Conservation (phyloP, 352 stramenopile species). For the Chrysophaeum taylorii region DNA sequence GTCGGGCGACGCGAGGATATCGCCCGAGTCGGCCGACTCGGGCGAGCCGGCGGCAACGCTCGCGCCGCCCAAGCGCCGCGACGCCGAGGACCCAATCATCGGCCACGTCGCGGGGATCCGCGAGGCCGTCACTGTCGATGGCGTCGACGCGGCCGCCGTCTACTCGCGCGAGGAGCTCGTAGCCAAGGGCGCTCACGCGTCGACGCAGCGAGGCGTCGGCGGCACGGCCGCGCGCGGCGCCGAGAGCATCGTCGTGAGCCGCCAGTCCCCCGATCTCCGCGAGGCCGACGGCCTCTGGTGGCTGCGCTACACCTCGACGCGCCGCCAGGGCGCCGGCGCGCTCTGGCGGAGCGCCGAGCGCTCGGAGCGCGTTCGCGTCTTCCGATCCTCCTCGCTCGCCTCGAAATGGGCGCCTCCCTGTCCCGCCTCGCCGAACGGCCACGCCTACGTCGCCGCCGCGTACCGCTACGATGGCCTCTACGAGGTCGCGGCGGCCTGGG, state of each 20-base stretch:
- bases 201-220: slow-evolving; percentile 31
- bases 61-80: not conserved
- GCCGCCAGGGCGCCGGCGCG: slow-evolving; percentile 14
- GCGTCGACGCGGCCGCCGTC: not conserved
- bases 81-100: not conserved
- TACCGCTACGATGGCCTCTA: slow-evolving; percentile 28
- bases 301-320: slow-evolving; percentile 19
- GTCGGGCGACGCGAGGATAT: not conserved
- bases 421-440: not conserved
- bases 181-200: slow-evolving; percentile 20
- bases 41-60: not conserved
- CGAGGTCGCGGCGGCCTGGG: slow-evolving; percentile 3
- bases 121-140: too few species aligned
- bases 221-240: slow-evolving; percentile 30
- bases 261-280: slow-evolving; percentile 21
- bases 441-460: not conserved
- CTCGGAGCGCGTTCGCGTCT: slow-evolving; percentile 18
- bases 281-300: slow-evolving; percentile 30
- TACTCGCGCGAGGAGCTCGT: slow-evolving; percentile 26
- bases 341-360: not conserved
- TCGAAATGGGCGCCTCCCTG: not conserved
- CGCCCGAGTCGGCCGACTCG: not conserved
- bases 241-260: slow-evolving; percentile 33
- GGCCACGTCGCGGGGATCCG: not conserved
- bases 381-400: slow-evolving; percentile 12